Evolutionary conservation across 2,329 filamentous ascomycete species (phyloP), one percentile per base, ranked within the genome.

Genomic region (Pestalotiopsis sp.): DNA sequence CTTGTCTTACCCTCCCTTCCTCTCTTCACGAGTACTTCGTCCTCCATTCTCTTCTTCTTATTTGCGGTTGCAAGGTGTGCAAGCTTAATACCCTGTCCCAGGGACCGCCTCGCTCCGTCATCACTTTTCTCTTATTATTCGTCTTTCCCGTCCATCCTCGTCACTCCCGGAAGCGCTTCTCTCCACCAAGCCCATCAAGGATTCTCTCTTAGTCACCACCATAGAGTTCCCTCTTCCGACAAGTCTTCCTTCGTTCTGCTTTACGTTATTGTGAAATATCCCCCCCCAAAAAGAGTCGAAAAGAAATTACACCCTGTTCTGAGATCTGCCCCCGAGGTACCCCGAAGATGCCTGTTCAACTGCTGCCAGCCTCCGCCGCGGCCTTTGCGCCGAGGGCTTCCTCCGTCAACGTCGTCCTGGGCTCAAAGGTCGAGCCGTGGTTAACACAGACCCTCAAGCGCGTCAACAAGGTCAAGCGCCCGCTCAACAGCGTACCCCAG

Each of bases 381-480:
- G 95, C 96, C 77, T 99, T 98, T 85, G 95, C 95, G 76, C 95
- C 95, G 75, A 90, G 96, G 77, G 88, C 89, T 69, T 94, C 94
- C 63, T 94, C 93, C 31, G 95, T 97, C 81, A 98, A 97, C 80
- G 93, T 99, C 74, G 96, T 99, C 70, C 87, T 99, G 76, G 93
- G 91, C 78, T 92, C 92, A 79, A 97, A 96, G 85, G 90, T 97
- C 77, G 95, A 98, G 84, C 93, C 94, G 69, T 99, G 96, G 96
- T 88, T 98, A 82, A 99, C 96, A 45, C 93, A 95, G 79, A 97
- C 95, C 12, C 87, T 99, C 77, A 98, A 98, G 88, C 91, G 96
- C 81, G 94, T 98, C 84, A 98, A 97, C 87, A 90, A 93, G 74
- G 91, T 98, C 76, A 99, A 98, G 89, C 93, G 96, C 76, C 95